Conservation (phyloP, 2,329 filamentous ascomycete genomes). For the Colletotrichum musae region DNA sequence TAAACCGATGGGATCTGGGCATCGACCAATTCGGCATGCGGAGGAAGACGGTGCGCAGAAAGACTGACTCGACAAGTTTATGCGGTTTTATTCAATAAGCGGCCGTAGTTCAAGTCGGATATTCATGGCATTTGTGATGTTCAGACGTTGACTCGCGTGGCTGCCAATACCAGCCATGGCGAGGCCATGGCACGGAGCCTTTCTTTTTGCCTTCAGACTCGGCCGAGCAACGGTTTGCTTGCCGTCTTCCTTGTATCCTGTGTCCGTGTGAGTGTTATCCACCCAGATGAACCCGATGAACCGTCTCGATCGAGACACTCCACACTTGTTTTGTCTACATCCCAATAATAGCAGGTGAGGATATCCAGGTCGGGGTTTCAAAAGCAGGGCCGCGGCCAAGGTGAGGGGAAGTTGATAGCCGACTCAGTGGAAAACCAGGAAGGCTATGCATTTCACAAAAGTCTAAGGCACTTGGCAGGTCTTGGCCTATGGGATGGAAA, state of each 20-base stretch:
- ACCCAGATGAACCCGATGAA: neutral
- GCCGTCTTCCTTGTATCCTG: neutral
- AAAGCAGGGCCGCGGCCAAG: neutral
- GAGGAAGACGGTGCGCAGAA: no score
- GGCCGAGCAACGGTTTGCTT: neutral
- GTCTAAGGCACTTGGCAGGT: neutral
- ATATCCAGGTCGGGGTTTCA: neutral
- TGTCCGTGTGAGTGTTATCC: neutral
- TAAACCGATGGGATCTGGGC: no score
- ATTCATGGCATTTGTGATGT: neutral
- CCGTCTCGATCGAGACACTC: neutral
- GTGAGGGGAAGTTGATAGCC: neutral
- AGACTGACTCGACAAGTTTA: no score
- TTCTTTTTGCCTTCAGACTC: neutral
- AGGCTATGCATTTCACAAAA: neutral
- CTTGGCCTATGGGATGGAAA: neutral
- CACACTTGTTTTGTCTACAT: constrained; percentile 6
- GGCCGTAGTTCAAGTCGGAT: neutral
- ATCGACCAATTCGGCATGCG: no score
- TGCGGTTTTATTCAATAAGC: no score
- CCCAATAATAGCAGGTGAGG: constrained; percentile 9
- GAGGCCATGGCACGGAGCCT: neutral
- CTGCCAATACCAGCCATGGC: neutral
- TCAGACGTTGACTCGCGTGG: neutral
- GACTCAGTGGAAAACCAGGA: no score